Evolutionary conservation across 202 grass and related monocot genomes (phyloP), one percentile per base, ranked within the genome.

Genomic region (Schoenoplectus triqueter): DNA sequence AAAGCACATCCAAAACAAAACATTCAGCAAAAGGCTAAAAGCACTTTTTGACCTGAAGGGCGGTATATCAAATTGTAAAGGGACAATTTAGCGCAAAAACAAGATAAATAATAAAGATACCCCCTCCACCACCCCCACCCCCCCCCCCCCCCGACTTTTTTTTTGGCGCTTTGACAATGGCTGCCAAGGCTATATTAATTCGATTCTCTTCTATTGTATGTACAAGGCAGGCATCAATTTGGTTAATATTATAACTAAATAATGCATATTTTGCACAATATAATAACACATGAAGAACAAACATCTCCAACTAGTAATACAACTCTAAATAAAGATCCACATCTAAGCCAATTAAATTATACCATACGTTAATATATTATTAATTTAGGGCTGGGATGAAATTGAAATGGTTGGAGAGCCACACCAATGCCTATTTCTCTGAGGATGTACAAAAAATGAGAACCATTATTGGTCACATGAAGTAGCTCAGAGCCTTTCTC

Each of bases 401-500:
- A 57, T 8, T 15, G 51, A 41, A 41, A 42, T 44, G 39, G 55
- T 56, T 42, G 22, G 81, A 49, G 49, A 22, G 66, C 10, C 6
- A 56, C 47, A 83, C 47, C 80, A 83, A 83, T 55, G 48, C 81
- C 64, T 55, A 55, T 70, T 68, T 83, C 49, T 59, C 66, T 70
- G 65, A 65, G 81, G 72, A 56, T 84, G 80, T 87, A 88, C 84
- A 70, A 65, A 87, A 31, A 88, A 94, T 66, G 80, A 63, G 7
- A 85, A 69, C 90, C 39, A 45, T 44, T 81, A 80, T 89, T 10
- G 67, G 68, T 92, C 93, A 97, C 94, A 97, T 92, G 72, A 97
- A 94, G 83, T 97, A 97, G 88, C 94, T 97, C 71, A 97, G 85
- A 5, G 89, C 90, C 40, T 86, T 89, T 85, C 86, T 92, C 87